Base-by-base conservation (phyloP, 129 eudicot genomes). In the Pittosporum tobira region DNA sequence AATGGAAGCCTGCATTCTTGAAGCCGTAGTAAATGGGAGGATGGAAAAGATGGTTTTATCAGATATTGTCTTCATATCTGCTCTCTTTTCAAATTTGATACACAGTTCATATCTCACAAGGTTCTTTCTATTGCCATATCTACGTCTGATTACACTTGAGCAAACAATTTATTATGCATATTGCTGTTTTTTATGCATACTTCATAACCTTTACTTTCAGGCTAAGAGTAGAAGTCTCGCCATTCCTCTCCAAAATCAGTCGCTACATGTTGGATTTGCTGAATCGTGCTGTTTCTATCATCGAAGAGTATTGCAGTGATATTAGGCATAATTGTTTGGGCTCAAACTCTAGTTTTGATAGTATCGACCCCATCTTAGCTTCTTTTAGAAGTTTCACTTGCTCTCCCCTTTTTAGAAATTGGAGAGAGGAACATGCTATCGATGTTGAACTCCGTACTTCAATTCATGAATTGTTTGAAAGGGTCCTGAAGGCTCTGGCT, bases 1-100 rank as follows among this genome's bases (percentile, higher is more conserved):
- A 73, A 63, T 79, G 82, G 96, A 93, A 72, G 78, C 54, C 73
- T 73, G 65, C 58, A 59, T 87, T 72, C 78, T 84, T 48, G 88
- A 84, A 62, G 79, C 75, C 63, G 19, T 87, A 48, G 65, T 57
- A 44, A 84, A 75, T 53, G 77, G 51, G 59, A 76, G 77, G 59
- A 63, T 59, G 45, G 85, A 84, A 57, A 79, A 63, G 57, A 66
- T 68, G 76, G 73, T 21, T 63, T 78, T 84, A 36, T 71, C 91
- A 22, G 94, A 93, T 70, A 60, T 79, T 49, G 47, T 93, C 70
- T 74, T 71, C 72, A 40, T 48, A 14, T 93, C 88, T 65, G 81
- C 94, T 22, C 79, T 93, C 26, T 53, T 87, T 46, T 84, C 91
- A 22, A 87, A 84, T 71, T 67, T 93, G 51, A 64, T 87, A 64